Conservation (phyloP, 2,329 filamentous ascomycete genomes). For the Thielaviopsis punctulata region DNA sequence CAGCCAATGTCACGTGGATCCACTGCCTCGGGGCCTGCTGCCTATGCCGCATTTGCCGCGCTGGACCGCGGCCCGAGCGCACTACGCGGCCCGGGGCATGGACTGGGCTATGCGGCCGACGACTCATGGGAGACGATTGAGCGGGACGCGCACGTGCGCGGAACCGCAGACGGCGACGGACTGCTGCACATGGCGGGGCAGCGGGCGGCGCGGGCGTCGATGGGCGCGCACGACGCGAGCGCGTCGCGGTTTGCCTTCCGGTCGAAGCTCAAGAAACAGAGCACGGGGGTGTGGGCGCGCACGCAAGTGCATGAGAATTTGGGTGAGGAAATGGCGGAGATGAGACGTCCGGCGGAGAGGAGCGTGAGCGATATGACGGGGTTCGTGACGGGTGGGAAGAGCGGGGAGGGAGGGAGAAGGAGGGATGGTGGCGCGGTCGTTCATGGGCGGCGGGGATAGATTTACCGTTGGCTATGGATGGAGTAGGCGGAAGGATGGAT, state of each 20-base stretch:
- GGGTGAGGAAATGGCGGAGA: background rate
- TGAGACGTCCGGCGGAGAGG: background rate
- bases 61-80: background rate
- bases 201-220: background rate
- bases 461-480: background rate
- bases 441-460: constrained; percentile 4
- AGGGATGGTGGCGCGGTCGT: background rate
- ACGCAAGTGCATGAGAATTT: background rate
- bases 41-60: constrained; percentile 8
- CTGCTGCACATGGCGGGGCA: background rate
- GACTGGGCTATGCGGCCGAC: constrained; percentile 6
- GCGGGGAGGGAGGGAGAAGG: background rate
- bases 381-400: background rate
- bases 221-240: constrained; percentile 3
- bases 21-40: no score
- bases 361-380: background rate
- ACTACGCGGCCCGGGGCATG: background rate
- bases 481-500: background rate
- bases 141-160: background rate
- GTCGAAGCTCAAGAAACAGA: constrained; percentile 1
- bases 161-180: background rate
- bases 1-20: no score
- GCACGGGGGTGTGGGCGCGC: constrained; percentile 3
- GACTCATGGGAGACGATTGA: constrained; percentile 5
- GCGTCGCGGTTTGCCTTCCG: constrained; percentile 3